Percentiles rank a stretch among this genome's conserved stretches.
Conservation (phyloP, 2,329 filamentous ascomycete genomes). For the Graphiopsis chlorocephala region DNA sequence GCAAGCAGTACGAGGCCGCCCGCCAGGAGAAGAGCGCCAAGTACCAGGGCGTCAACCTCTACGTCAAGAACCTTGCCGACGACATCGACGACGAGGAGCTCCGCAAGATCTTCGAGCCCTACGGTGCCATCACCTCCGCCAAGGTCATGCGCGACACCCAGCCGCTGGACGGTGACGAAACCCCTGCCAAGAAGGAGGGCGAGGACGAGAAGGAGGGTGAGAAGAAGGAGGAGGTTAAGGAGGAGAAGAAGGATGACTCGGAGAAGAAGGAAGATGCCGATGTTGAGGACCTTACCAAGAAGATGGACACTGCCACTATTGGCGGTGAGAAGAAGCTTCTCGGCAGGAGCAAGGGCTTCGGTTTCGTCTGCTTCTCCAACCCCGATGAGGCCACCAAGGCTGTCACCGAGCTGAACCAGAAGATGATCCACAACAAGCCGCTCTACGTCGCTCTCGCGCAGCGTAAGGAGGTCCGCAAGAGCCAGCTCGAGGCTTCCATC, state of each 20-base stretch:
- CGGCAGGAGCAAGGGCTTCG: conserved; percentile 99
- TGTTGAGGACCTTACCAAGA: conserved; percentile 46
- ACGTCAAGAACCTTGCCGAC: conserved; percentile 98
- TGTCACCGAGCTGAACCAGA: conserved; percentile 99
- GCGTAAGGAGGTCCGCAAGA: conserved; percentile 99
- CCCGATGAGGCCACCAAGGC: conserved; percentile 98
- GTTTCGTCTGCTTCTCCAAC: conserved; percentile 99
- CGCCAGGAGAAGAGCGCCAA: conserved; percentile 98
- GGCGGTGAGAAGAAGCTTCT: conserved; percentile 64
- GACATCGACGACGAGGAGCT: conserved; percentile 98
- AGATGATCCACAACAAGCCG: conserved; percentile 96
- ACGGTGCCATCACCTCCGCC: conserved; percentile 93
- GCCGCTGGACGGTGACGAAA: conserved; percentile 46
- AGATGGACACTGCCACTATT: conserved; percentile 53
- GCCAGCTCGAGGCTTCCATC: conserved; percentile 97
- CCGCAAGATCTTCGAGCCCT: conserved; percentile 85
- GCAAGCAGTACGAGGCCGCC: conserved; percentile 97
- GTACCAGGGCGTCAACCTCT: conserved; percentile 98
- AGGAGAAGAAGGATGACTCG: conserved; percentile 56
- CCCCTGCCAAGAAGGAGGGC: conserved; percentile 37
- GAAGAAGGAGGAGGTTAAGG: conserved; percentile 52
- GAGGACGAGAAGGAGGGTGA: conserved; percentile 52
- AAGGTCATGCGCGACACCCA: conserved; percentile 95
- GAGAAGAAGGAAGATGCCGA: conserved; percentile 58
- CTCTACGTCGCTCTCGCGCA: conserved; percentile 97